Evolutionary conservation across 352 stramenopile species (phyloP), one percentile per base, ranked within the genome.

Genomic region (Phytopythium aichiense): DNA sequence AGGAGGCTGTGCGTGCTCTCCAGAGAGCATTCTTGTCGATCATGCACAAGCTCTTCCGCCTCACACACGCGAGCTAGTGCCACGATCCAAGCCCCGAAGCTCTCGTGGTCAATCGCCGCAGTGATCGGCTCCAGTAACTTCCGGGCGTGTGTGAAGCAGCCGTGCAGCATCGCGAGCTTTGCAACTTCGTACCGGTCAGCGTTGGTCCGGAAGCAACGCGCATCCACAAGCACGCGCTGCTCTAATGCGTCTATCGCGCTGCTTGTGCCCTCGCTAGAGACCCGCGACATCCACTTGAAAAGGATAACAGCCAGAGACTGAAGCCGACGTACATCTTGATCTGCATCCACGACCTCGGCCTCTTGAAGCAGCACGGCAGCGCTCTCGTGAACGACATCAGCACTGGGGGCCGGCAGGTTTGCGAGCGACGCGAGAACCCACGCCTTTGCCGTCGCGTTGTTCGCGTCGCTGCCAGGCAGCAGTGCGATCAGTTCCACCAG

Each of bases 41-140:
- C 45, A 45, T 40, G 49, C 16, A 82, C 63, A n/a, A 58, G 51
- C 16, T 61, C 69, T 55, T 79, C 73, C 6, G 74, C 68, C 64
- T 78, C 55, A 55, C 66, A 74, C 40, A 82, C 46, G 2, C 50
- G 69, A 11, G 61, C 46, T 20, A 87, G 56, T 22, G 71, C 75
- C 30, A 67, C 55, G 9, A 87, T 28, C 77, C 77, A 87, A 12
- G 74, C 68, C 25, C 75, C 73, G 69, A 79, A 83, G 45, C 66
- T 77, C 48, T 84, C 74, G 28, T 71, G 73, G 23, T 81, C 73
- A 13, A 63, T 28, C 16, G 56, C 64, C 6, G 42, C 54, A 16
- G 66, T 60, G 38, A 87, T 56, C 2, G 61, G 35, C 13, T 63
- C 50, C 33, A 82, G 46, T 28, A 84, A 51, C 33, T 71, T 56